Conservation (phyloP, 768 basidiomycete genomes). For the Hydnomerulius pinastri region DNA sequence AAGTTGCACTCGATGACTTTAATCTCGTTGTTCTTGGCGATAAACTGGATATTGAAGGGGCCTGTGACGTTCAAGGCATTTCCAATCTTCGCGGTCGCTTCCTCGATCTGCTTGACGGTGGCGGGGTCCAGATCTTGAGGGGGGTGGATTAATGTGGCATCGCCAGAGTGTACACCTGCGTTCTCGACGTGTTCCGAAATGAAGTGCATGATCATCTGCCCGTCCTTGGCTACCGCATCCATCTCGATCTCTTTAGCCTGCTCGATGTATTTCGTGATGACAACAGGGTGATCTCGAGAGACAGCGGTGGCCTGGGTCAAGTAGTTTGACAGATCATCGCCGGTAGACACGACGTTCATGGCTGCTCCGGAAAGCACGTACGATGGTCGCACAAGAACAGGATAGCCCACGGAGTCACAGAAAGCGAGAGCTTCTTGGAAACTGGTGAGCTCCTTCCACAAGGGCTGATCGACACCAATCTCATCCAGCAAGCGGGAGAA, state of each 20-base stretch:
- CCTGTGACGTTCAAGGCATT: constrained; percentile 97
- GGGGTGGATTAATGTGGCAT: constrained; percentile 96
- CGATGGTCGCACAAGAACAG: constrained; percentile 94
- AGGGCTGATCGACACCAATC: constrained; percentile 97
- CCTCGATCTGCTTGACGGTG: constrained; percentile 94
- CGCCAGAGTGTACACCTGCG: constrained; percentile 97
- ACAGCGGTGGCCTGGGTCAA: constrained; percentile 94
- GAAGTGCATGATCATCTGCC: constrained; percentile 99
- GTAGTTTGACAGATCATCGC: constrained; percentile 88
- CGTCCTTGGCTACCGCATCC: constrained; percentile 97
- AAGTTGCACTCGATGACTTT: constrained; percentile 99
- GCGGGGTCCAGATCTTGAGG: constrained; percentile 98
- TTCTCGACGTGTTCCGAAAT: constrained; percentile 99
- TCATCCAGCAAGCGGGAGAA: constrained; percentile 97
- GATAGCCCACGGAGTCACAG: constrained; percentile 92
- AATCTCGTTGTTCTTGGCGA: constrained; percentile 99
- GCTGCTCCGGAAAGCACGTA: constrained; percentile 99
- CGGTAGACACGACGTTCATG: constrained; percentile 98
- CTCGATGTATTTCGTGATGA: constrained; percentile 99
- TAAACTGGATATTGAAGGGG: constrained; percentile 99
- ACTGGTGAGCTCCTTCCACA: constrained; percentile 95
- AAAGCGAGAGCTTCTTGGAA: constrained; percentile 86
- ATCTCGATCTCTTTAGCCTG: constrained; percentile 99
- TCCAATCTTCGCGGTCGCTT: constrained; percentile 96
- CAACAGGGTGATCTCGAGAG: constrained; percentile 94